Evolutionary conservation across 148 eudicot genomes (phyloP).

Genomic region (Cornus suecica): DNA sequence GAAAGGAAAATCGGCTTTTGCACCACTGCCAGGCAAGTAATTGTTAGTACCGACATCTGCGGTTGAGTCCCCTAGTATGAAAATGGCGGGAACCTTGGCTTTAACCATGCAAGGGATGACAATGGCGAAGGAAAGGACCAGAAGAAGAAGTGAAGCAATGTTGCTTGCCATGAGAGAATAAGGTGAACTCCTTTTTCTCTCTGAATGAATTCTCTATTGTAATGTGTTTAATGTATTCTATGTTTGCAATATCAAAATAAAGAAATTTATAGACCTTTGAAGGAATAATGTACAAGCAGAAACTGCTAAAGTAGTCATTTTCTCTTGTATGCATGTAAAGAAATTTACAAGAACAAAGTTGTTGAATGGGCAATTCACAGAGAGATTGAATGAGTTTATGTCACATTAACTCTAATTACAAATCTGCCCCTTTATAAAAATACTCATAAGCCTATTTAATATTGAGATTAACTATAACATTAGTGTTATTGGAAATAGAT

Average conservation of each 20-base stretch:
- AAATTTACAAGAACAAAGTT: background rate
- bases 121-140: constrained; percentile 9
- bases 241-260: background rate
- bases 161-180: constrained; percentile 5
- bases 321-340: background rate
- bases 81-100: constrained; percentile 22
- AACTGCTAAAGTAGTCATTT: background rate
- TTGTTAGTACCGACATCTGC: constrained; percentile 43
- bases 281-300: background rate
- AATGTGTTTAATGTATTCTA: background rate
- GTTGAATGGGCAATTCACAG: background rate
- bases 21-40: constrained; percentile 7
- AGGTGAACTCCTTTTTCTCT: background rate
- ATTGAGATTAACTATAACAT: background rate
- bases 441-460: background rate
- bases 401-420: background rate
- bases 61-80: constrained; percentile 39
- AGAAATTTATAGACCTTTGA: background rate
- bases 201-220: background rate
- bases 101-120: constrained; percentile 7
- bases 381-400: background rate
- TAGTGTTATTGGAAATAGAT: background rate
- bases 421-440: background rate
- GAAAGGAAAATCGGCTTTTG: constrained; percentile 24
- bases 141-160: constrained; percentile 3